phyloP scores from a whole-genome alignment of 108 stramenopile species.

The Schizochytrium sp. region DNA sequence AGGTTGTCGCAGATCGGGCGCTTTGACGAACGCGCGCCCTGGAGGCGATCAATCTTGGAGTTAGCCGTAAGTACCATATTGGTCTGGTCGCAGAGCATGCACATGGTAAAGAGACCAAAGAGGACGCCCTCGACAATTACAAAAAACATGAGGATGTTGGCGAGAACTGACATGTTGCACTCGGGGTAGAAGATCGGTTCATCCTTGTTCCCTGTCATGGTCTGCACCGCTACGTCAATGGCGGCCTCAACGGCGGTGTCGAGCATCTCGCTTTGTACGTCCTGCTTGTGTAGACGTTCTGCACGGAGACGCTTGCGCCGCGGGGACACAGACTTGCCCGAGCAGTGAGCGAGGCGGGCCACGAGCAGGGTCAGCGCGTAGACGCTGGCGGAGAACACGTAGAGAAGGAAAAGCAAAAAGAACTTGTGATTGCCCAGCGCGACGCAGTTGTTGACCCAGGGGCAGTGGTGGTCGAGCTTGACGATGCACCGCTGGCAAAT shows the following conservation, averaged over 20 bases:
- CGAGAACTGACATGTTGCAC: not conserved
- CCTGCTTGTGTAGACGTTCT: not conserved
- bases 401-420: conserved; percentile 93
- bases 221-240: not conserved
- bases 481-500: conserved; percentile 48
- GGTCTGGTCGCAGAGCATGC: conserved; percentile 96
- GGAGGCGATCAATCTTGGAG: conserved; percentile 90
- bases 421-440: conserved; percentile 98
- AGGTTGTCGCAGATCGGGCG: conserved; percentile 54
- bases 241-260: conserved; percentile 64
- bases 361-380: conserved; percentile 38
- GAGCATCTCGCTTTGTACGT: conserved; percentile 45
- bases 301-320: not conserved
- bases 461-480: conserved; percentile 62
- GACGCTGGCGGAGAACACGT: conserved; percentile 73
- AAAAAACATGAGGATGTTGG: conserved; percentile 31
- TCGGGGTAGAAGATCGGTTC: not conserved
- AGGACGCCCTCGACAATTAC: conserved; percentile 44
- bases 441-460: conserved; percentile 98
- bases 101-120: conserved; percentile 93
- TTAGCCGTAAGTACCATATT: conserved; percentile 74
- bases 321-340: not conserved
- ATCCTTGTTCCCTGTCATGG: not conserved
- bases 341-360: not conserved
- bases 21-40: conserved; percentile 61